Evolutionary conservation across 345 rosid genomes (phyloP).

Genomic region (Aethionema arabicum): DNA sequence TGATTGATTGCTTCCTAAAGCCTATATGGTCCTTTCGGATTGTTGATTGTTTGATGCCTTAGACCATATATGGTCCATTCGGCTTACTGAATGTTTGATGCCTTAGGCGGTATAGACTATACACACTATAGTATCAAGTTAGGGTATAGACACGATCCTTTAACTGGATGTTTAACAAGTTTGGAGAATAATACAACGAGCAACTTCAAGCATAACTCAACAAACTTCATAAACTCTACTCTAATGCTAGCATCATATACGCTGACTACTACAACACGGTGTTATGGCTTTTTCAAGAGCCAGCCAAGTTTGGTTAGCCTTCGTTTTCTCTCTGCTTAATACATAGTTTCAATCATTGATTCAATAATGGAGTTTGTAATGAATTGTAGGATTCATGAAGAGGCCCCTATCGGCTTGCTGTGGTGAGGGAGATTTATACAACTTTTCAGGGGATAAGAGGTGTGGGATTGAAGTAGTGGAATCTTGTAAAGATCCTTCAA

Average conservation of each 20-base stretch:
- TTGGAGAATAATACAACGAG: conserved; percentile 38
- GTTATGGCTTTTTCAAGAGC: conserved; percentile 28
- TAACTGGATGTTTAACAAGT: conserved; percentile 48
- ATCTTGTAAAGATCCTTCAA: conserved; percentile 40
- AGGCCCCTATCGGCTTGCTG: conserved; percentile 39
- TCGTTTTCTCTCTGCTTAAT: not conserved
- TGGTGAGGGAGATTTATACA: conserved; percentile 44
- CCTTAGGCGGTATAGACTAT: no score
- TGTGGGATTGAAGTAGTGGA: conserved; percentile 31
- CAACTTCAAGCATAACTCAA: conserved; percentile 36
- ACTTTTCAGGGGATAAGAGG: not conserved
- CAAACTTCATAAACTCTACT: conserved; percentile 31
- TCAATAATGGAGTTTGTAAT: not conserved
- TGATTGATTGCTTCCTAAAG: no score
- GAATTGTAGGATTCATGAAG: conserved; percentile 32
- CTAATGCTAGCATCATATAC: conserved; percentile 39
- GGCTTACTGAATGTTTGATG: no score
- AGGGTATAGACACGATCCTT: no score
- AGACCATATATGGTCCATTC: no score
- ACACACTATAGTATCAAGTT: no score
- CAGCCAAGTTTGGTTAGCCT: conserved; percentile 42
- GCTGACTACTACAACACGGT: conserved; percentile 45
- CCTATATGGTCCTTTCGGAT: no score
- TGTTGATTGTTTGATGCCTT: no score
- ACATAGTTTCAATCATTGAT: not conserved